Percentiles rank a stretch among this genome's conserved stretches.
These are phyloP conservation scores for Paramarasmius palmivorus DNA, from an alignment of 1,284 basidiomycete genomes.

Conservation along the genomic window DNA sequence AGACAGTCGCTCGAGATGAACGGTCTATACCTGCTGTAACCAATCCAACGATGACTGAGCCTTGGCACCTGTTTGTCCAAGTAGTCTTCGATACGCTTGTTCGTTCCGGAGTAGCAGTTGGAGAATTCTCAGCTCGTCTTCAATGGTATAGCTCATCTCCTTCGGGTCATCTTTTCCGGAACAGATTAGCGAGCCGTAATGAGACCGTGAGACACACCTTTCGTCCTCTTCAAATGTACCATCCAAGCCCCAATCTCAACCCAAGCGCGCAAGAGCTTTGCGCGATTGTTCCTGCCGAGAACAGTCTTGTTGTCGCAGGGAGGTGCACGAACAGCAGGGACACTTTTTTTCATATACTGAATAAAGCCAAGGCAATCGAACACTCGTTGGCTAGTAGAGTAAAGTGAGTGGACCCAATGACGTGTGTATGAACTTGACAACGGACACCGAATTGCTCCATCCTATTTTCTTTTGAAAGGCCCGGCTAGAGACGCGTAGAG, in stretches of 20 bases:
- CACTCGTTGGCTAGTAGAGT: conserved; percentile 41
- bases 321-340: conserved; percentile 54
- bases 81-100: no score
- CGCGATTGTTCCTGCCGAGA: conserved; percentile 51
- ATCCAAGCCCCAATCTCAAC: conserved; percentile 72
- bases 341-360: conserved; percentile 36
- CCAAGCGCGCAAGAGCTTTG: conserved; percentile 73
- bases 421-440: conserved; percentile 13
- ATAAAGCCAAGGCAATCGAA: conserved; percentile 63
- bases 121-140: no score
- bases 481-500: conserved; percentile 51
- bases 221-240: conserved; percentile 51
- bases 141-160: no score
- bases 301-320: conserved; percentile 37
- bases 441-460: conserved; percentile 63
- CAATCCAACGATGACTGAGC: no score
- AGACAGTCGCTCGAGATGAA: no score
- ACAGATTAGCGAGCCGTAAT: no score
- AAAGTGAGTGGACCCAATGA: conserved; percentile 16
- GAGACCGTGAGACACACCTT: conserved; percentile 50
- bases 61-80: no score
- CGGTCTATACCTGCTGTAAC: no score
- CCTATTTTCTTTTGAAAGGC: conserved; percentile 67
- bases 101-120: no score
- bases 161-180: no score